Conservation (phyloP, 805 yeast genomes). For the Cyberlindnera bimundalis region DNA sequence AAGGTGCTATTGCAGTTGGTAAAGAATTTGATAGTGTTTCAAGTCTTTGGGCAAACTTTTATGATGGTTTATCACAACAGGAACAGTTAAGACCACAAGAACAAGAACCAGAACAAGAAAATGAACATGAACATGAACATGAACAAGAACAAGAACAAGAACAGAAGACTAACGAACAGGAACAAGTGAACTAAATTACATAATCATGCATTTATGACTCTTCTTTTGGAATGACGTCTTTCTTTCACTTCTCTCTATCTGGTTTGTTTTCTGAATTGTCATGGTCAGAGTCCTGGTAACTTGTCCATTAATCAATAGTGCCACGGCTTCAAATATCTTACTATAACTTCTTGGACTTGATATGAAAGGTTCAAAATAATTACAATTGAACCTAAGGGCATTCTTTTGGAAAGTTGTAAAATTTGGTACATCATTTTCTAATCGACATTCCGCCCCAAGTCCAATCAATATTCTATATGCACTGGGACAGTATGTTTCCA, state of each 20-base stretch:
- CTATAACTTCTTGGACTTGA: constrained; percentile 16
- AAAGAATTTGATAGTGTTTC: constrained; percentile 72
- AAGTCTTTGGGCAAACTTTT: constrained; percentile 65
- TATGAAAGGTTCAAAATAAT: constrained; percentile 36
- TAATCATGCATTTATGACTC: neutral
- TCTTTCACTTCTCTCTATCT: too few species aligned
- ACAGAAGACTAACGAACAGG: too few species aligned
- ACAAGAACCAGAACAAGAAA: constrained; percentile 1
- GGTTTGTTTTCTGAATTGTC: too few species aligned
- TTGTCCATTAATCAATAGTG: constrained; percentile 11
- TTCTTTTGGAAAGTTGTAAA: too few species aligned
- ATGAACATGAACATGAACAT: constrained; percentile 3
- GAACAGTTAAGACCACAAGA: constrained; percentile 21
- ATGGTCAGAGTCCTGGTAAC: too few species aligned
- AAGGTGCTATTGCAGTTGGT: constrained; percentile 67
- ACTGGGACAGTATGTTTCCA: constrained; percentile 36
- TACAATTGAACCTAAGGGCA: too few species aligned
- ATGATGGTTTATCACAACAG: constrained; percentile 44
- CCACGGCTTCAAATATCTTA: constrained; percentile 20
- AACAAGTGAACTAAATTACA: neutral
- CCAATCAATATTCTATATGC: constrained; percentile 37
- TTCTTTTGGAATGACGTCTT: constrained; percentile 5
- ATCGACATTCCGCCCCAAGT: constrained; percentile 35
- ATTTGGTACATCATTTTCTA: constrained; percentile 29
- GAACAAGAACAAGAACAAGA: constrained; percentile 2